phyloP scores from a whole-genome alignment of 2,329 filamentous ascomycete species.

The Tympanopsis confertula region DNA sequence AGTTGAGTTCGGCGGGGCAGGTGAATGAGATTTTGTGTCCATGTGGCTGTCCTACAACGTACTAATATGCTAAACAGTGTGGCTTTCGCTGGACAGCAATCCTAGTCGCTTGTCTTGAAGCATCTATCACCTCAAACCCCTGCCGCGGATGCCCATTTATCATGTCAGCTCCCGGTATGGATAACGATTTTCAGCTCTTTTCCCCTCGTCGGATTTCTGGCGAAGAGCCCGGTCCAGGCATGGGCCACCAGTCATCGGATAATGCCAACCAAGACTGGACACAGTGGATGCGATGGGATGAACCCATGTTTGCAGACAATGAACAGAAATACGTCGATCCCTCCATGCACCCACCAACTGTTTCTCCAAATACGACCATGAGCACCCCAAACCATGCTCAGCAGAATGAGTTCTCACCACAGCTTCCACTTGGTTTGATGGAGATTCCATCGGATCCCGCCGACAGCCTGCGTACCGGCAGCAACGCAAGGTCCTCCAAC shows the following conservation, averaged over 20 bases:
- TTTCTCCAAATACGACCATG: background rate
- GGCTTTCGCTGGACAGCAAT: too few species aligned
- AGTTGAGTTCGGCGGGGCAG: too few species aligned
- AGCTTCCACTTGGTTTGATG: background rate
- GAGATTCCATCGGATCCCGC: background rate
- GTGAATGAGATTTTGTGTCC: too few species aligned
- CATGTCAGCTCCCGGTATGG: background rate
- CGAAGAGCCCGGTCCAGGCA: background rate
- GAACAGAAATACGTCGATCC: background rate
- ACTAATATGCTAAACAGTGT: too few species aligned
- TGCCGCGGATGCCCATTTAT: too few species aligned
- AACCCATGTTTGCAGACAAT: background rate
- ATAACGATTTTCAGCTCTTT: background rate
- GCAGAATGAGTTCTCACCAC: background rate
- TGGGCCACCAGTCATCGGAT: background rate
- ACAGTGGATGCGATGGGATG: conserved; percentile 1
- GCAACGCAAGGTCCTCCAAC: too few species aligned
- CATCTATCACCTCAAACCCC: too few species aligned
- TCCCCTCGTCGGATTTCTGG: background rate
- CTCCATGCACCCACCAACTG: background rate
- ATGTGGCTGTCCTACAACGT: too few species aligned
- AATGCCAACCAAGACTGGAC: background rate
- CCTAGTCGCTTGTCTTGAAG: too few species aligned
- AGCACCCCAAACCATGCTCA: background rate
- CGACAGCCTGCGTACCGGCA: background rate